A percentile compares a stretch with the other conserved stretches of the same genome.
Evolutionary conservation across 768 basidiomycete genomes (phyloP).

Genomic region (Lactarius pseudohatsudake): DNA sequence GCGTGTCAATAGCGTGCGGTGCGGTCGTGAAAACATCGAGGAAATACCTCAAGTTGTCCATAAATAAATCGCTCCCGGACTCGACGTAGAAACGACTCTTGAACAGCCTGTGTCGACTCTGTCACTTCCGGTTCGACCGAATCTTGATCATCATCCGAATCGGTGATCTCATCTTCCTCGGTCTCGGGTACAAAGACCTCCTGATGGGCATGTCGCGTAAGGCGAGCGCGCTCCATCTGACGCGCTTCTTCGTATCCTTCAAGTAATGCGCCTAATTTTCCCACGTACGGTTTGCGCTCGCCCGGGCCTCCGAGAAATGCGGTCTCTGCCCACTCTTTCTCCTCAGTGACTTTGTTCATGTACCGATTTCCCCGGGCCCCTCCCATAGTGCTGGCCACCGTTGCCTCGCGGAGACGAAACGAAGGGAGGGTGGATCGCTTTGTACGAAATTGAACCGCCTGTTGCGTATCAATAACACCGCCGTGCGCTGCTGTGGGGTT

Average conservation of each 20-base stretch:
- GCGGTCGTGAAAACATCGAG: neutral
- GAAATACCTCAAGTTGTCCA: slow-evolving; percentile 66
- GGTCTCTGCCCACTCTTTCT: slow-evolving; percentile 64
- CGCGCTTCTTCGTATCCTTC: slow-evolving; percentile 78
- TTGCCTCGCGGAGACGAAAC: slow-evolving; percentile 50
- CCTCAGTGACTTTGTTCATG: slow-evolving; percentile 59
- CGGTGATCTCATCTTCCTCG: slow-evolving; percentile 58
- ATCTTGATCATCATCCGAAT: slow-evolving; percentile 47
- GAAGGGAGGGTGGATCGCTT: slow-evolving; percentile 54
- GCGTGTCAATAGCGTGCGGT: slow-evolving; percentile 4
- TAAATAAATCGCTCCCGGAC: slow-evolving; percentile 75
- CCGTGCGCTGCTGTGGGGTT: slow-evolving; percentile 64
- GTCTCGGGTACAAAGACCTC: slow-evolving; percentile 64
- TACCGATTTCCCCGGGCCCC: slow-evolving; percentile 50
- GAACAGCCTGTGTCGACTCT: slow-evolving; percentile 44
- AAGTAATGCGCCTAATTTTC: slow-evolving; percentile 65
- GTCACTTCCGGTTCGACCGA: slow-evolving; percentile 41
- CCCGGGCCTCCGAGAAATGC: slow-evolving; percentile 54
- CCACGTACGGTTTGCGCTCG: slow-evolving; percentile 53
- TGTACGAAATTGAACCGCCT: slow-evolving; percentile 63
- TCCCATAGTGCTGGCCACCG: slow-evolving; percentile 72
- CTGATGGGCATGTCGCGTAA: slow-evolving; percentile 43
- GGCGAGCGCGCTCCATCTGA: slow-evolving; percentile 59
- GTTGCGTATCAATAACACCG: slow-evolving; percentile 66
- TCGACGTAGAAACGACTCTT: slow-evolving; percentile 51